Evolutionary conservation across 2,329 filamentous ascomycete genomes (phyloP).

Genomic region (Stemphylium vesicarium): DNA sequence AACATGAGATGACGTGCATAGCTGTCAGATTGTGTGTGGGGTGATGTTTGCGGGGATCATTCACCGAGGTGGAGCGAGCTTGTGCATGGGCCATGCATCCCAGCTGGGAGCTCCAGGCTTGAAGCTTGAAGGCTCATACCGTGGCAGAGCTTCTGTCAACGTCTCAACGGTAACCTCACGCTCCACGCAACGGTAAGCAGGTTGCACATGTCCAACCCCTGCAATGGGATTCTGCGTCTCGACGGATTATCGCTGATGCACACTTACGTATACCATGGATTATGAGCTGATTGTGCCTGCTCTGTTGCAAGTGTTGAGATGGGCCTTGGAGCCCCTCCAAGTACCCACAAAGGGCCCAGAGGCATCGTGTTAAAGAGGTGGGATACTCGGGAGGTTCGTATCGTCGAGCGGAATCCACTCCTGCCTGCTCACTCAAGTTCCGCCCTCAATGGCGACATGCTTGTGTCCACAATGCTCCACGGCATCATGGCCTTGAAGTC

Average conservation of each 20-base stretch:
- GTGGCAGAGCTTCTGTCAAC: not conserved
- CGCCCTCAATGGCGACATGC: constrained; percentile 2
- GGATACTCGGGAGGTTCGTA: not conserved
- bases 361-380: not conserved
- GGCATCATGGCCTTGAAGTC: constrained; percentile 13
- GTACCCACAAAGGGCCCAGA: not conserved
- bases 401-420: not conserved
- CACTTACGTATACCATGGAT: not conserved
- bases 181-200: not conserved
- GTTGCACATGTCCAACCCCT: not conserved
- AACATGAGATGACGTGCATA: constrained; percentile 16
- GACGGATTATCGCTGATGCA: not conserved
- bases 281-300: not conserved
- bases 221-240: not conserved
- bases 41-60: constrained; percentile 22
- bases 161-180: not conserved
- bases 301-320: not conserved
- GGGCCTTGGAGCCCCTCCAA: not conserved
- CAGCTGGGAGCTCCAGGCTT: constrained; percentile 3
- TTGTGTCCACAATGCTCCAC: constrained; percentile 1
- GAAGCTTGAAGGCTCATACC: not conserved
- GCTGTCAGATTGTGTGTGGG: constrained; percentile 18
- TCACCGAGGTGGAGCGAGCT: constrained; percentile 14
- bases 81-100: constrained; percentile 15
- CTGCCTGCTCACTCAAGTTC: not conserved